Evolutionary conservation across 805 yeast species (phyloP), one percentile per base, ranked within the genome.

Genomic region (Teunomyces stri): DNA sequence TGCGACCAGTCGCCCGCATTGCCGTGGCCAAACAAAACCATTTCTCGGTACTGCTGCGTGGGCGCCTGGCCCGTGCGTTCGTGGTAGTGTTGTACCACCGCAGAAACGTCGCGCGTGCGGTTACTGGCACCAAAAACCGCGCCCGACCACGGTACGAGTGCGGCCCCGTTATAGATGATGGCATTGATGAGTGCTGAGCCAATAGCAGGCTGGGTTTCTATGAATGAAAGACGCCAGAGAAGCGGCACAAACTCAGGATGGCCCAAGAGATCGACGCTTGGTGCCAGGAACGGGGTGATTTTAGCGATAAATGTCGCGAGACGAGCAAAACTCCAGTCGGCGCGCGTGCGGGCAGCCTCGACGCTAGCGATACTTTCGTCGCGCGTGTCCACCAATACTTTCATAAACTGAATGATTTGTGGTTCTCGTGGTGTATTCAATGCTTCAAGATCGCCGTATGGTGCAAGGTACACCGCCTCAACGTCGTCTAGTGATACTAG

Each of bases 21-120:
- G 3, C 76, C 78, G 46, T 66, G 69, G 1, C 68, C 60, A 42
- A 61, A 62, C 35, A 72, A 59, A 5, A 64, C 51, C n/a, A 68
- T 56, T 46, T 72, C 76, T 30, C 59, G 55, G 36, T 68, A 58
- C 10, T 66, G 57, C 4, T 51, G 45, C 4, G 60, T 48, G 18
- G 55, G 42, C 7, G 11, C 40, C 10, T n/a, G 43, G n/a, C 30
- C 49, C 5, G 49, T 16, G 6, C 35, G 15, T 4, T 50, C 49
- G 46, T 57, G 57, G 48, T 59, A 57, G 47, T 58, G 50, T 15
- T 55, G 56, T 3, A 69, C 47, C 27, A 70, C 45, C 10, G 62
- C 62, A 16, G 57, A 47, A 5, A 68, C 54, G 40, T 69, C 68
- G 40, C 74, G 51, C 2, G 67, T 54, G 16, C 66, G 56, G 44